Percentiles rank a stretch among this genome's conserved stretches.
Evolutionary conservation across 1,284 basidiomycete species (phyloP).

Genomic region (Phellinidium pouzarii): DNA sequence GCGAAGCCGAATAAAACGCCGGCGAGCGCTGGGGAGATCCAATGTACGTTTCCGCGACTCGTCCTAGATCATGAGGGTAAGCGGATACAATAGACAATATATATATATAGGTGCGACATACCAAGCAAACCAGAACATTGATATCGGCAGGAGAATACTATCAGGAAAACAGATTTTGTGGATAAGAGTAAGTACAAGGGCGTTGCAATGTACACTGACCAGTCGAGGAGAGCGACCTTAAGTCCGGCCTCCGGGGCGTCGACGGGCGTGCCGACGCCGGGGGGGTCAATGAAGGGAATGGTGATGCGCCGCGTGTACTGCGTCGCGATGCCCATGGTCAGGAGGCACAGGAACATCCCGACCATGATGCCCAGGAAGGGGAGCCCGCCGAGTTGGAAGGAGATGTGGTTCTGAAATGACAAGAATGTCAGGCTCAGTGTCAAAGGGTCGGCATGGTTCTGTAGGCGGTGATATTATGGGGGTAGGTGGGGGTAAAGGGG

Average conservation of each 20-base stretch:
- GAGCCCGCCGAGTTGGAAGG: conserved; percentile 22
- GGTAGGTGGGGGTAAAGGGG: too few species aligned
- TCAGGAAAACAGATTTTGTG: neutral
- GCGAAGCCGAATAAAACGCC: conserved; percentile 26
- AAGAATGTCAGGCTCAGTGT: too few species aligned
- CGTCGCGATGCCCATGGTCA: conserved; percentile 10
- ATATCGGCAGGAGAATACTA: conserved; percentile 22
- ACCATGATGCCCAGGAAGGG: conserved; percentile 21
- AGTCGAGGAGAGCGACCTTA: conserved; percentile 20
- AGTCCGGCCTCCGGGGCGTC: conserved; percentile 20
- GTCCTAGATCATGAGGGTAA: conserved; percentile 20
- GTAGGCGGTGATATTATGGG: too few species aligned
- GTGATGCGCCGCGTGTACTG: conserved; percentile 16
- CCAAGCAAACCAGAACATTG: conserved; percentile 29
- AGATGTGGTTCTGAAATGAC: conserved; percentile 21
- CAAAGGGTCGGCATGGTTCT: too few species aligned
- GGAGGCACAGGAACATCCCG: conserved; percentile 21
- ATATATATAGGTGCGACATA: conserved; percentile 10
- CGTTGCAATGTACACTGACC: too few species aligned
- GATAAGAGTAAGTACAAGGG: too few species aligned
- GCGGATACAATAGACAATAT: neutral
- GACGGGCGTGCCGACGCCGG: conserved; percentile 10
- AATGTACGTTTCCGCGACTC: conserved; percentile 24
- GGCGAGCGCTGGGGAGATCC: conserved; percentile 26
- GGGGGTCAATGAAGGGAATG: conserved; percentile 21